A percentile compares a stretch with the other conserved stretches of the same genome.
Evolutionary conservation across 2,329 filamentous ascomycete genomes (phyloP).

Genomic region (Botrytis deweyae): DNA sequence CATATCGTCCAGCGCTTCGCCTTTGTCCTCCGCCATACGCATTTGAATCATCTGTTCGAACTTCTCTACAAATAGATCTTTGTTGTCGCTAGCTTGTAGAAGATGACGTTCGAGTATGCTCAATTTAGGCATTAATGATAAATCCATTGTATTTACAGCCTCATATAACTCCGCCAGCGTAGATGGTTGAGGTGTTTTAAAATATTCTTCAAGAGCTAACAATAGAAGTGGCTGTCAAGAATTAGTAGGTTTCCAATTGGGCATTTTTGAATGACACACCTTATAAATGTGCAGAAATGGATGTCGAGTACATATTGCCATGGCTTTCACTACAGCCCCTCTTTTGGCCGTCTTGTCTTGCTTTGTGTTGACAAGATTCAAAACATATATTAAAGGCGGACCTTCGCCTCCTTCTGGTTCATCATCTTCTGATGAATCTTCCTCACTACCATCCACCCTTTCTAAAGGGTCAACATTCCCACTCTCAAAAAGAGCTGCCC

Average conservation of each 20-base stretch:
- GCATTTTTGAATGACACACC: conserved; percentile 47
- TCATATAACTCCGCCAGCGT: conserved; percentile 87
- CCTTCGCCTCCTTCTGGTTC: conserved; percentile 75
- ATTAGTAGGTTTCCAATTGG: conserved; percentile 27
- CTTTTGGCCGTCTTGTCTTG: conserved; percentile 90
- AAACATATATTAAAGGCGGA: conserved; percentile 90
- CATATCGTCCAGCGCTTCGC: conserved; percentile 43
- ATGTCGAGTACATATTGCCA: conserved; percentile 98
- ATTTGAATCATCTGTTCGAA: conserved; percentile 93
- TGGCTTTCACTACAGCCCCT: conserved; percentile 93
- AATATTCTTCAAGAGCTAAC: conserved; percentile 93
- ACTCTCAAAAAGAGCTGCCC: conserved; percentile 47
- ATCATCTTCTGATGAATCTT: conserved; percentile 54
- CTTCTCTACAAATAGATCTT: conserved; percentile 96
- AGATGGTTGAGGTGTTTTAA: conserved; percentile 84
- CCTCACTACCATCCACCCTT: conserved; percentile 49
- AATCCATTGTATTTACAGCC: conserved; percentile 93
- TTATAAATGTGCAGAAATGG: conserved; percentile 99
- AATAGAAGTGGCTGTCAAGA: conserved; percentile 72
- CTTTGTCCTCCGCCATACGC: conserved; percentile 66
- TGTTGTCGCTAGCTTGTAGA: conserved; percentile 85
- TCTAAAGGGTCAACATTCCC: conserved; percentile 47
- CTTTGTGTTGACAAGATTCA: conserved; percentile 98
- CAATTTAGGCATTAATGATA: conserved; percentile 86
- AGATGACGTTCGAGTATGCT: conserved; percentile 82